Conservation (phyloP, 352 stramenopile genomes). For the Pythium angustatum region DNA sequence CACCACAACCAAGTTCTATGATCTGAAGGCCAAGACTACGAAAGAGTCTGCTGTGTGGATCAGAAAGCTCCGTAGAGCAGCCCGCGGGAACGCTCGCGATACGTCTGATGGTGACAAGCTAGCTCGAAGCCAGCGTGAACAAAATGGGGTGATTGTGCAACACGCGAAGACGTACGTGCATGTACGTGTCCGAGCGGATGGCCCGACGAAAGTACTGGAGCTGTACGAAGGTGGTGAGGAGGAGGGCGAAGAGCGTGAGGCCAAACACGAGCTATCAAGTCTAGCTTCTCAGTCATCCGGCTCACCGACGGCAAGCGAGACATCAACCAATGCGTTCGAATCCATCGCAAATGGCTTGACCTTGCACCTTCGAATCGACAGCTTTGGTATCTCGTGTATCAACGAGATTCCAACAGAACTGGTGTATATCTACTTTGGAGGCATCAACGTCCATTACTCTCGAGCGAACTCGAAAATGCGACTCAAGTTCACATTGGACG, state of each 20-base stretch:
- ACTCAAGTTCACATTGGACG: constrained; percentile 81
- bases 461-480: constrained; percentile 83
- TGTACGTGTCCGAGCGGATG: constrained; percentile 83
- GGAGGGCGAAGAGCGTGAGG: constrained; percentile 84
- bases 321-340: constrained; percentile 74
- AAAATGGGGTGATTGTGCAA: constrained; percentile 51
- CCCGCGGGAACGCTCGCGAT: constrained; percentile 37
- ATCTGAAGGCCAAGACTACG: constrained; percentile 77
- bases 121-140: constrained; percentile 33
- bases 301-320: constrained; percentile 70
- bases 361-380: constrained; percentile 70
- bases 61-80: constrained; percentile 60
- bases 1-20: constrained; percentile 83
- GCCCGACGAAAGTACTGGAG: constrained; percentile 90
- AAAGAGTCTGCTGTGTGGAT: constrained; percentile 77
- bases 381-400: constrained; percentile 85
- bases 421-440: constrained; percentile 83
- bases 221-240: constrained; percentile 88
- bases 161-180: constrained; percentile 87
- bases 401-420: constrained; percentile 87
- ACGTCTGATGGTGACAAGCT: constrained; percentile 14
- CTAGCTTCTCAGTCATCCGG: constrained; percentile 58
- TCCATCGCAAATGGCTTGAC: constrained; percentile 64
- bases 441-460: constrained; percentile 77
- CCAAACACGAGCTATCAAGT: constrained; percentile 74